These are phyloP conservation scores for Globisporangium carolinianum DNA, from an alignment of 352 stramenopile species.

Conservation along the genomic window DNA sequence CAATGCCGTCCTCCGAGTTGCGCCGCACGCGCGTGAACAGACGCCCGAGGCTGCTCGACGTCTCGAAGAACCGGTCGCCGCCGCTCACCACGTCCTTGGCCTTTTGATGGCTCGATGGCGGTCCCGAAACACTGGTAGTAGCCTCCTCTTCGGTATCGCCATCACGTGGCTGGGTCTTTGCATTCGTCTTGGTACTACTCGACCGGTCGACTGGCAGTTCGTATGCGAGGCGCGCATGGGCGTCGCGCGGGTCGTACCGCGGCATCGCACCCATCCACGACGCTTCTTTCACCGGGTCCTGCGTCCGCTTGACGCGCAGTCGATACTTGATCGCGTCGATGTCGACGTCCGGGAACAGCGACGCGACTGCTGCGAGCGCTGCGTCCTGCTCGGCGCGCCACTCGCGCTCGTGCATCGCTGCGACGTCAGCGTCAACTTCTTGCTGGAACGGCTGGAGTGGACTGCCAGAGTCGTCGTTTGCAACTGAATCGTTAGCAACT, in stretches of 20 bases:
- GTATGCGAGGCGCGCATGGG: slow-evolving; percentile 32
- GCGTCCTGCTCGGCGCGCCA: slow-evolving; percentile 44
- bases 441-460: slow-evolving; percentile 42
- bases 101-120: slow-evolving; percentile 13
- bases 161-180: background rate
- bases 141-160: slow-evolving; percentile 11
- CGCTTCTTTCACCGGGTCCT: slow-evolving; percentile 62
- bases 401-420: slow-evolving; percentile 28
- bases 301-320: slow-evolving; percentile 33
- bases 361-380: slow-evolving; percentile 43
- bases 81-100: slow-evolving; percentile 45
- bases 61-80: slow-evolving; percentile 71
- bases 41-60: slow-evolving; percentile 42
- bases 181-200: too few species aligned
- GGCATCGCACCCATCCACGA: slow-evolving; percentile 75
- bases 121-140: background rate
- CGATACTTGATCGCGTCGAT: slow-evolving; percentile 52
- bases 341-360: slow-evolving; percentile 63
- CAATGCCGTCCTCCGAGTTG: slow-evolving; percentile 76
- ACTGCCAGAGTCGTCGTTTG: background rate
- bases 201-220: slow-evolving; percentile 30
- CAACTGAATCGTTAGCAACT: slow-evolving; percentile 10
- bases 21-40: slow-evolving; percentile 74
- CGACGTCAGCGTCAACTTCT: slow-evolving; percentile 28
- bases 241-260: slow-evolving; percentile 57